Percentiles rank a stretch among this genome's conserved stretches.
phyloP scores from a whole-genome alignment of 768 basidiomycete genomes.

The Terana coerulea region DNA sequence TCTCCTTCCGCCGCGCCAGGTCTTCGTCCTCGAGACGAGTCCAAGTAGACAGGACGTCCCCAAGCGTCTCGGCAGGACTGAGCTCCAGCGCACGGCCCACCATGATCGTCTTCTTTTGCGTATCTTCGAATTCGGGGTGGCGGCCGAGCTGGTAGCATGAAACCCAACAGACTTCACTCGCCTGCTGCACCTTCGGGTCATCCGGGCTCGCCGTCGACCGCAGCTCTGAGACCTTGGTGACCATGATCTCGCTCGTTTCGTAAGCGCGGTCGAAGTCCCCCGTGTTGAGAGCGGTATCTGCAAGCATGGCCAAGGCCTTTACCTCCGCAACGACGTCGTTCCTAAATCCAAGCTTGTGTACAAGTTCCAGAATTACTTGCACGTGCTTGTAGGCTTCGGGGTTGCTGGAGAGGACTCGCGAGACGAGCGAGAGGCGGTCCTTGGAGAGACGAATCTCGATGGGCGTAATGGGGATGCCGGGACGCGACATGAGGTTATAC shows the following conservation, averaged over 20 bases:
- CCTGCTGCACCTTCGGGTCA: conserved; percentile 49
- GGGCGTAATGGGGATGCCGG: conserved; percentile 78
- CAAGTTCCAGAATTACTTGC: conserved; percentile 87
- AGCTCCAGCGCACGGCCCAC: conserved; percentile 82
- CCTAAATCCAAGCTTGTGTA: conserved; percentile 80
- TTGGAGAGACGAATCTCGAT: conserved; percentile 92
- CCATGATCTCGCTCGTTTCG: conserved; percentile 69
- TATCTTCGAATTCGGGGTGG: conserved; percentile 71
- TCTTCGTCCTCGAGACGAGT: conserved; percentile 68
- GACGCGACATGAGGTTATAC: conserved; percentile 76
- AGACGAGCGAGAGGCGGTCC: conserved; percentile 84
- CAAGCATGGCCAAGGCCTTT: conserved; percentile 85
- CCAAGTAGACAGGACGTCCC: conserved; percentile 79
- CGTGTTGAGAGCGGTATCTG: conserved; percentile 77
- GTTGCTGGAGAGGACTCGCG: conserved; percentile 80
- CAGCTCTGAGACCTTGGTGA: conserved; percentile 53
- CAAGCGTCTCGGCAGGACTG: conserved; percentile 77
- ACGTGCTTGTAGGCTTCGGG: conserved; percentile 88
- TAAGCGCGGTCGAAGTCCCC: conserved; percentile 78
- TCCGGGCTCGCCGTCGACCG: conserved; percentile 30
- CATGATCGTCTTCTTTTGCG: conserved; percentile 61
- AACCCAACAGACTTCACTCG: conserved; percentile 84
- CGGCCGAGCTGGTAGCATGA: conserved; percentile 85
- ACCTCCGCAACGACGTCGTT: conserved; percentile 73
- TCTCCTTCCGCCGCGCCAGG: conserved; percentile 45